Base-by-base conservation (phyloP, 495 filamentous ascomycete genomes). In the Aspergillus haitiensis region DNA sequence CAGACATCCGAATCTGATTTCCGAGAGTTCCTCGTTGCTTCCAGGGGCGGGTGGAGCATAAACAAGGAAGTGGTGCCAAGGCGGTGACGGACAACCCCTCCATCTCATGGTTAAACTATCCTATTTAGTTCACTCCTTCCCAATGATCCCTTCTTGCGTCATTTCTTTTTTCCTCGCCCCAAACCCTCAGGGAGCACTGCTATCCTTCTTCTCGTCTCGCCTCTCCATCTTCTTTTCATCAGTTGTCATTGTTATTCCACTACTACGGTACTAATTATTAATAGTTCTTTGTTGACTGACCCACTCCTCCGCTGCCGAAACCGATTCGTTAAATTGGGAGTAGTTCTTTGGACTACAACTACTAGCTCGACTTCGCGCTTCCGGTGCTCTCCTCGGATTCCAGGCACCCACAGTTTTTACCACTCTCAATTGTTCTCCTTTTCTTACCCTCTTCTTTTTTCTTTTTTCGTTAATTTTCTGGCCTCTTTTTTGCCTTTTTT, bases 201-300 rank as follows among this genome's bases (percentile, higher is more conserved):
- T 46, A 27, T 16, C 33, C 21, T 15, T 16, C 27, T 39, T 36
- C 42, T 10, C 35, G 1, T 2, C 9, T 40, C 9, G 10, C 37
- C 37, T 40, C 37, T 40, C 37, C 37, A 16, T 51, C 9, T 15
- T 13, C 34, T n/a, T 32, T 27, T 42, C 35, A 13, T 5, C 10
- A 2, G 47, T 15, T 40, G 7, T 55, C 39, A 33, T 27, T 32
- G 32, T 33, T 31, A 40, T 10, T 40, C 2, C 21, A 3, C 21
- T 27, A 3, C 21, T 27, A 27, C 21, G 21, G 21, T 27, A 27
- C 21, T 27, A 27, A 27, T 27, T 27, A 27, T 27, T 27, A 27
- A 27, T 27, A 27, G 21, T 45, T 10, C 27, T 33, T 7, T 16
- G 46, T 48, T 50, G 55, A 47, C 46, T 12, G 48, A 59, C 56